Evolutionary conservation across 2,329 filamentous ascomycete species (phyloP).

Genomic region (Graphiopsis chlorocephala): DNA sequence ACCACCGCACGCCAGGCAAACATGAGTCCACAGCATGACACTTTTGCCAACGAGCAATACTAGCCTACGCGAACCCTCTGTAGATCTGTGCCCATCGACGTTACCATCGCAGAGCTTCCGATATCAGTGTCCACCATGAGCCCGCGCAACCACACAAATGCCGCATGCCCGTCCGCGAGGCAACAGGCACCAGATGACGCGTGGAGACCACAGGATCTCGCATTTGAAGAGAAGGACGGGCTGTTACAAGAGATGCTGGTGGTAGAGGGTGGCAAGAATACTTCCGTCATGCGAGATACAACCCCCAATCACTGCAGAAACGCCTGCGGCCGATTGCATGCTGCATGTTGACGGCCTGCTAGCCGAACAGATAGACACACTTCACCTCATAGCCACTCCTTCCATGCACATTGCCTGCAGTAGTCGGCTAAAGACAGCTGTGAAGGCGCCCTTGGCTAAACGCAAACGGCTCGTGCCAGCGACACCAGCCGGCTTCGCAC

Average conservation of each 20-base stretch:
- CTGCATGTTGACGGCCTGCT: neutral
- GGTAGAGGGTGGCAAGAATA: neutral
- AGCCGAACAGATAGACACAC: neutral
- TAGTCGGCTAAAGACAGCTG: neutral
- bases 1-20: neutral
- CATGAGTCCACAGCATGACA: neutral
- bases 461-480: neutral
- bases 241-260: neutral
- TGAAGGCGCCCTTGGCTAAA: neutral
- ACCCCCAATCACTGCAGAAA: neutral
- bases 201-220: neutral
- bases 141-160: neutral
- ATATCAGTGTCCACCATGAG: neutral
- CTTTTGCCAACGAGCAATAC: neutral
- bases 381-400: neutral
- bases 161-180: neutral
- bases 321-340: neutral
- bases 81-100: neutral
- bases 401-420: neutral
- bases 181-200: neutral
- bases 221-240: neutral
- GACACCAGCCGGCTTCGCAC: neutral
- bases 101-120: neutral
- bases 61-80: neutral
- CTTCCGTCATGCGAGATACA: neutral